Evolutionary conservation across 2,329 filamentous ascomycete genomes (phyloP).

Genomic region (Helminthosporium solani): DNA sequence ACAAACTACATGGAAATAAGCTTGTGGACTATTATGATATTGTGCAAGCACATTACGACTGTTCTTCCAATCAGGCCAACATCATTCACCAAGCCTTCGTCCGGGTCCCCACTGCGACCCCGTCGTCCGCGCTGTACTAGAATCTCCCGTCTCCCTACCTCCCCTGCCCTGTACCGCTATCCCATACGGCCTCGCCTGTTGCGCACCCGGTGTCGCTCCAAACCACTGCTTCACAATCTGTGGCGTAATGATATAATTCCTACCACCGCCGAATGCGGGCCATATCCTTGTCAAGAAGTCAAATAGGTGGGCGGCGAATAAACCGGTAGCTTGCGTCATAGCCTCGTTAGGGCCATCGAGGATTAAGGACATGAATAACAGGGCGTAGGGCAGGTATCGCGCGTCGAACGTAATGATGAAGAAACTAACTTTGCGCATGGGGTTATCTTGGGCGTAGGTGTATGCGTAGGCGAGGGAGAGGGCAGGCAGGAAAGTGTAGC

Average conservation of each 20-base stretch:
- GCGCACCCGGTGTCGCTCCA: conserved; percentile 47
- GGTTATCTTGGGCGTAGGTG: conserved; percentile 82
- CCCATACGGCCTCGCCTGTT: conserved; percentile 58
- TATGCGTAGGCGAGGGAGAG: conserved; percentile 80
- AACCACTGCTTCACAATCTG: conserved; percentile 69
- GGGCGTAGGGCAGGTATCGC: conserved; percentile 76
- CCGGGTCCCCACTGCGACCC: conserved; percentile 35
- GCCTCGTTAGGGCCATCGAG: conserved; percentile 60
- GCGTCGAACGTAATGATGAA: conserved; percentile 82
- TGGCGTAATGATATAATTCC: conserved; percentile 74
- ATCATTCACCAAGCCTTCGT: conserved; percentile 31
- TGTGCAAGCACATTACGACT: no score
- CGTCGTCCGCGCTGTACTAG: conserved; percentile 28
- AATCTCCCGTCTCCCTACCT: conserved; percentile 12
- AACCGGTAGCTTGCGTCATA: conserved; percentile 69
- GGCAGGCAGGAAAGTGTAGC: conserved; percentile 54
- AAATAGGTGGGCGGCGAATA: conserved; percentile 84
- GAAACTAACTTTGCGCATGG: conserved; percentile 72
- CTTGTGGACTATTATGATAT: background rate
- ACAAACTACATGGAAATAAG: no score
- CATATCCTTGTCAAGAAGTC: conserved; percentile 88
- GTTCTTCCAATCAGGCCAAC: no score
- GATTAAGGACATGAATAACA: conserved; percentile 74
- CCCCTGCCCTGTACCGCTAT: conserved; percentile 54
- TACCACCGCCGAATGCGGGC: conserved; percentile 83